These are phyloP conservation scores for Neurospora sp. DNA, from an alignment of 495 filamentous ascomycete species.

Conservation along the genomic window DNA sequence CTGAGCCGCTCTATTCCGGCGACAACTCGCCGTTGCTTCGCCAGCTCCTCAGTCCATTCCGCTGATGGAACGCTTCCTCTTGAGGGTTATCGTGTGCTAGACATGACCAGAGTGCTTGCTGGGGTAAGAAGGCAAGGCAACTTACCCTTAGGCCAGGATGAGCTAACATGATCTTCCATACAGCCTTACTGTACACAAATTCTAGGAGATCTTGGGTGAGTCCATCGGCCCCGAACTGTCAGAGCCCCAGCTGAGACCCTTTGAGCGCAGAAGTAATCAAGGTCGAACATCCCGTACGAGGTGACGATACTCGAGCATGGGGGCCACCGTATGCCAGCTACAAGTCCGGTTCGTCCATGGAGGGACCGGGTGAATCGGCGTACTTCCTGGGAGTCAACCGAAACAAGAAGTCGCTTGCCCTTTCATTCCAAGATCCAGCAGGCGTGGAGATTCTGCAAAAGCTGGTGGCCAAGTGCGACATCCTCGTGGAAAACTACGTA, in stretches of 20 bases:
- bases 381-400: constrained; percentile 90
- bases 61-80: constrained; percentile 45
- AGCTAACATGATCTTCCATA: not conserved
- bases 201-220: constrained; percentile 87
- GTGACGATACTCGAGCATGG: constrained; percentile 94
- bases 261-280: constrained; percentile 91
- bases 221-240: not conserved
- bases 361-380: constrained; percentile 83
- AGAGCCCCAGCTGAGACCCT: constrained; percentile 13
- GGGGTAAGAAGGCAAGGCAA: constrained; percentile 54
- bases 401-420: constrained; percentile 88
- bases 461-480: constrained; percentile 75
- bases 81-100: constrained; percentile 76
- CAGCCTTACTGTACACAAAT: constrained; percentile 98
- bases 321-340: constrained; percentile 88
- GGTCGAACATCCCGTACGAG: constrained; percentile 82
- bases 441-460: constrained; percentile 80
- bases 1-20: not conserved
- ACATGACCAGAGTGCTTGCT: constrained; percentile 94
- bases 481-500: constrained; percentile 95
- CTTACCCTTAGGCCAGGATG: not conserved
- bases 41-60: constrained; percentile 4
- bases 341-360: constrained; percentile 40
- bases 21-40: constrained; percentile 3
- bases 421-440: constrained; percentile 77